Evolutionary conservation across 176 grass and related monocot genomes (phyloP), one percentile per base, ranked within the genome.

Genomic region (Neostapfia colusana): DNA sequence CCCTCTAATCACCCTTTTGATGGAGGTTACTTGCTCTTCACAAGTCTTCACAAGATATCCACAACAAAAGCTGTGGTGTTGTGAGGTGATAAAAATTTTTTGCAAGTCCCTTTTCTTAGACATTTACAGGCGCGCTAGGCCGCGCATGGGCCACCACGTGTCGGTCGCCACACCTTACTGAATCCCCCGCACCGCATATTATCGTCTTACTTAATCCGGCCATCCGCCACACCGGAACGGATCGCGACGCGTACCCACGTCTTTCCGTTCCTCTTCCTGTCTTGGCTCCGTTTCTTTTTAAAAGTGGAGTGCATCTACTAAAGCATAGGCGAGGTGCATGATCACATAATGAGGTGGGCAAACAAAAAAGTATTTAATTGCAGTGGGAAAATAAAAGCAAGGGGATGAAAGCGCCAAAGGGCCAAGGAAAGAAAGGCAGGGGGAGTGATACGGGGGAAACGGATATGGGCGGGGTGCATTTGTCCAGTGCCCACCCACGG

Each of bases 401-500:
- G 48, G 20, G 20, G 43, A 41, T 1, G 26, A 75, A 75, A 63
- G 69, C 63, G 67, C 34, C 69, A 54, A 66, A 68, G 24, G n/a
- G 9, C 5, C 46, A 78, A 56, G 21, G 23, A 72, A 43, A 31
- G 31, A 24, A 45, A 73, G 27, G 6, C 28, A 21, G 53, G 60
- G 35, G 63, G 28, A 25, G 67, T 34, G 62, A 77, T 81, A 84
- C 49, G 26, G 14, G n/a, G 41, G 36, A 73, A 82, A 73, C 37
- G 39, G 27, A 10, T n/a, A 78, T 27, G 74, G 54, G 31, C 64
- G 46, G 72, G 60, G 60, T 60, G 83, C 77, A 86, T 88, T 88
- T 82, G 73, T 89, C 31, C 71, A 77, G 83, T 26, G 55, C 53
- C n/a, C n/a, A 56, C 71, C 78, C 89, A 91, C 88, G 90, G 81